phyloP scores from a whole-genome alignment of 2,329 filamentous ascomycete species.

The Cytospora leucostoma region DNA sequence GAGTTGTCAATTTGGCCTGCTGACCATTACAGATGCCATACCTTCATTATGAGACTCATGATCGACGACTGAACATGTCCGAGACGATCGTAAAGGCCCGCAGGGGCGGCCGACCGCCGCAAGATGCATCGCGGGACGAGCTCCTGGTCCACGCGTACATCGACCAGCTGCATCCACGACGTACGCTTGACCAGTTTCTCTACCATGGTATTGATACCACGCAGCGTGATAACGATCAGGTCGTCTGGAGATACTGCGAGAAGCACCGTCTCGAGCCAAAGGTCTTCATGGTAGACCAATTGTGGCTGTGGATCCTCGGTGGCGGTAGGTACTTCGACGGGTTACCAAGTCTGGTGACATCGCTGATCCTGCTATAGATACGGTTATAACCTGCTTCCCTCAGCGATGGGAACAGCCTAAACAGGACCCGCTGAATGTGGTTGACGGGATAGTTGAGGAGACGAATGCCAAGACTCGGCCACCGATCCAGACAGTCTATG shows the following conservation, averaged over 20 bases:
- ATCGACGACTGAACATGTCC: conserved; percentile 57
- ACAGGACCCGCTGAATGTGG: conserved; percentile 63
- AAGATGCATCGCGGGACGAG: conserved; percentile 41
- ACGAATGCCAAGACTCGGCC: conserved; percentile 65
- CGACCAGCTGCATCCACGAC: conserved; percentile 56
- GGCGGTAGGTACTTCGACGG: conserved; percentile 33
- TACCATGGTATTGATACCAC: conserved; percentile 65
- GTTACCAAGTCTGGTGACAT: background rate
- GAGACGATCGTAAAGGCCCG: conserved; percentile 45
- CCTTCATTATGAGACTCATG: conserved; percentile 64
- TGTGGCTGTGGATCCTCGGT: conserved; percentile 66
- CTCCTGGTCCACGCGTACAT: conserved; percentile 52
- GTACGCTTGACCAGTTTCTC: conserved; percentile 67
- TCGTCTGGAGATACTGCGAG: conserved; percentile 60
- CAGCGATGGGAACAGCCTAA: conserved; percentile 61
- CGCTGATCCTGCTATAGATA: conserved; percentile 40
- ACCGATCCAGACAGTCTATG: conserved; percentile 61
- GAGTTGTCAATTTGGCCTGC: conserved; percentile 34
- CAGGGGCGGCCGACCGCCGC: conserved; percentile 36
- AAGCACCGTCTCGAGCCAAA: conserved; percentile 49
- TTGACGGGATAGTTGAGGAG: conserved; percentile 64
- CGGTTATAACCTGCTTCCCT: conserved; percentile 62
- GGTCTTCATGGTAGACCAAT: conserved; percentile 69
- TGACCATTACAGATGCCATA: conserved; percentile 58
- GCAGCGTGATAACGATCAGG: conserved; percentile 62